phyloP scores from a whole-genome alignment of 129 eudicot species.

The Smallanthus sonchifolius region DNA sequence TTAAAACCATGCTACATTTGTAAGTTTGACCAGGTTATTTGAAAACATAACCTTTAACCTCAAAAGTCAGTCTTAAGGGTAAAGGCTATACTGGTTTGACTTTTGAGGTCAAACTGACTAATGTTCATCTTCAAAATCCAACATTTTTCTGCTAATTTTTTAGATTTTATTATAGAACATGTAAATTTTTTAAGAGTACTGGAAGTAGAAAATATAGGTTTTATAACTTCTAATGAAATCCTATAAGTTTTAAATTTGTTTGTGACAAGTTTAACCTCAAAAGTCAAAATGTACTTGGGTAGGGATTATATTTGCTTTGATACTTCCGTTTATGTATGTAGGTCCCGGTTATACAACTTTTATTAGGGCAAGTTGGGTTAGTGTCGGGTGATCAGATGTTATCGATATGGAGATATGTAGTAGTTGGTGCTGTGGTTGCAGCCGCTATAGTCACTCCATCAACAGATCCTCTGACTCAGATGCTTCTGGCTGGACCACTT shows the following conservation, averaged over 20 bases:
- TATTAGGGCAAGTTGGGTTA: conserved; percentile 81
- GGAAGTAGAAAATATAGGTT: not conserved
- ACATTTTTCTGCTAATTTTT: not conserved
- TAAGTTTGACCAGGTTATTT: not conserved
- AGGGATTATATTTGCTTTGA: not conserved
- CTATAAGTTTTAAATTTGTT: not conserved
- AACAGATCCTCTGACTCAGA: conserved; percentile 89
- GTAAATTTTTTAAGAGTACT: not conserved
- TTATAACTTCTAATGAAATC: not conserved
- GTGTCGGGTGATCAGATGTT: conserved; percentile 89
- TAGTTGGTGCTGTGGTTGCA: conserved; percentile 87
- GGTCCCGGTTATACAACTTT: conserved; percentile 91
- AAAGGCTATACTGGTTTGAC: not conserved
- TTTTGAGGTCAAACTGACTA: not conserved
- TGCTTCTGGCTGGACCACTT: conserved; percentile 96
- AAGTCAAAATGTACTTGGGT: not conserved
- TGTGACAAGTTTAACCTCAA: not conserved
- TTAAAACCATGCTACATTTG: not conserved
- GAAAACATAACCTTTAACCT: not conserved
- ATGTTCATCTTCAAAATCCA: conserved; percentile 6
- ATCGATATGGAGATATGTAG: conserved; percentile 93
- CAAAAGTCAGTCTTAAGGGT: not conserved
- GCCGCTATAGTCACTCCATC: conserved; percentile 97
- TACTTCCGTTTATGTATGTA: conserved; percentile 15
- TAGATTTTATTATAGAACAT: not conserved